Percentiles rank a stretch among this genome's conserved stretches.
phyloP scores from a whole-genome alignment of 305 asterid genomes.

The Fraxinus baroniana region DNA sequence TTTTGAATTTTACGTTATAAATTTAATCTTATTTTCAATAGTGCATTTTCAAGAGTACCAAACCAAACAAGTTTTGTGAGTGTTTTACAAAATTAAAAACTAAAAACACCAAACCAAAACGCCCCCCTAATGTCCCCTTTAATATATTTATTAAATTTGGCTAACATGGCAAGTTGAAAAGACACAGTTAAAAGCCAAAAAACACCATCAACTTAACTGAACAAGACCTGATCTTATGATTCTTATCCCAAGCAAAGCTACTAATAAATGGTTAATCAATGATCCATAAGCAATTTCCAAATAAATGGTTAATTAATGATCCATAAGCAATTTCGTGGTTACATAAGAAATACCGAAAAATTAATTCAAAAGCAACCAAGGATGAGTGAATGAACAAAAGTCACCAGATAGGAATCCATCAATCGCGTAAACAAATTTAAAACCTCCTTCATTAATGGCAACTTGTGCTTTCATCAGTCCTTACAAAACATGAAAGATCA shows the following conservation, averaged over 20 bases:
- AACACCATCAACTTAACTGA: background rate
- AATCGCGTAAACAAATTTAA: background rate
- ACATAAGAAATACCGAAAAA: background rate
- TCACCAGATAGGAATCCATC: background rate
- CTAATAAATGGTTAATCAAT: background rate
- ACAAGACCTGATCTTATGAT: background rate
- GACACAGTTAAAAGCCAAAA: background rate
- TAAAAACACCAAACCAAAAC: background rate
- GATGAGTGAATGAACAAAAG: background rate
- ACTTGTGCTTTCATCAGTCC: background rate
- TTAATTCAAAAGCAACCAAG: background rate
- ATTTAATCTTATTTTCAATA: background rate
- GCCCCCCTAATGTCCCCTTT: background rate
- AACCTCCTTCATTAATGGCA: background rate
- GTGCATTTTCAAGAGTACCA: background rate
- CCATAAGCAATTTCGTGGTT: background rate
- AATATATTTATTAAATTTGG: background rate
- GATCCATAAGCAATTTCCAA: background rate
- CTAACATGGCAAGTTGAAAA: background rate
- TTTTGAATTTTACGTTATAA: too few species aligned
- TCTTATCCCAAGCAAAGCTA: background rate
- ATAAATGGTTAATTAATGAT: background rate
- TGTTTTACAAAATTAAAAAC: background rate
- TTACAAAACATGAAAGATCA: background rate
- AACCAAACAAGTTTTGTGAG: background rate